Percentiles rank a stretch among this genome's conserved stretches.
Evolutionary conservation across 1,284 basidiomycete species (phyloP).

Genomic region (Naganishia albida): DNA sequence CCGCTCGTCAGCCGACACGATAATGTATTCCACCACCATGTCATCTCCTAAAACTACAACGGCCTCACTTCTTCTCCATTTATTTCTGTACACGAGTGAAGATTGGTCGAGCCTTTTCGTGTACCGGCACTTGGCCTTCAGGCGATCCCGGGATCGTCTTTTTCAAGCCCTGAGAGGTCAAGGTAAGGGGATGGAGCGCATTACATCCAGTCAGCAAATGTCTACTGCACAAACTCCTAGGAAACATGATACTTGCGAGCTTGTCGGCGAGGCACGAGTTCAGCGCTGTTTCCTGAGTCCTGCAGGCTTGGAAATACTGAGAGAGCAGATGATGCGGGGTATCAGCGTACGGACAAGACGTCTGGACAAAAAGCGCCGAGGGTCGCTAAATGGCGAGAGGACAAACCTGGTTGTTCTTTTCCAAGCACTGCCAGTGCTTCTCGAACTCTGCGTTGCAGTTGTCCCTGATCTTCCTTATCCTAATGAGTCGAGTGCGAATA

Average conservation of each 20-base stretch:
- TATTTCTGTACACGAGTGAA: conserved; percentile 75
- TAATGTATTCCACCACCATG: neutral
- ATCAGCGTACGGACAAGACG: neutral
- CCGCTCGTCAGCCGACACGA: no score
- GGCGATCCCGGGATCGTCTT: conserved; percentile 93
- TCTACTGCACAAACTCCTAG: conserved; percentile 11
- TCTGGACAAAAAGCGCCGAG: neutral
- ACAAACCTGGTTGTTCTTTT: conserved; percentile 89
- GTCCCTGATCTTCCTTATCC: conserved; percentile 89
- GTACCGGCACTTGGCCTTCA: conserved; percentile 78
- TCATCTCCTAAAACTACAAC: conserved; percentile 25
- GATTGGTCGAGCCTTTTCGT: conserved; percentile 84
- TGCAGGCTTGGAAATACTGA: conserved; percentile 87
- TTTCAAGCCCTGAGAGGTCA: conserved; percentile 68
- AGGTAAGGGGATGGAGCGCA: neutral
- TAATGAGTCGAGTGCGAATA: conserved; percentile 48
- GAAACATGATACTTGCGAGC: conserved; percentile 63
- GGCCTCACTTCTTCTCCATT: conserved; percentile 33
- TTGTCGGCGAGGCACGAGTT: conserved; percentile 98
- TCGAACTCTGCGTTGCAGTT: conserved; percentile 88
- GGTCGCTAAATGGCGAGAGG: neutral
- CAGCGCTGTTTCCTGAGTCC: conserved; percentile 82
- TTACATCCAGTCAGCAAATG: neutral
- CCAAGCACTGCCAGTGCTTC: conserved; percentile 92
- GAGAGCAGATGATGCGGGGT: neutral